Evolutionary conservation across 2,329 filamentous ascomycete genomes (phyloP).

Genomic region (Trichoderma semiorbis): DNA sequence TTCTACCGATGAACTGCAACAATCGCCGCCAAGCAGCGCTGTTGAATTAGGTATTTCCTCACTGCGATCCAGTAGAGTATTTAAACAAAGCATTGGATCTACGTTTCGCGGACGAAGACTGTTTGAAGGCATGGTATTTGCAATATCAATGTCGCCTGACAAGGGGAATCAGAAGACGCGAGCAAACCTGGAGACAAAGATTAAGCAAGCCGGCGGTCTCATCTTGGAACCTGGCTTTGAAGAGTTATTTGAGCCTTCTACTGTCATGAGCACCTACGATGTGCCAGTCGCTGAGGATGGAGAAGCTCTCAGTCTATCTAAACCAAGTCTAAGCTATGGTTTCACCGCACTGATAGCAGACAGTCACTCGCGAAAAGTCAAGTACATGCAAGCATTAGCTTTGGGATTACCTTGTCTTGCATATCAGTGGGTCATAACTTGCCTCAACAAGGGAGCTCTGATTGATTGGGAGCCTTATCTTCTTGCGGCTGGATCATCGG

Average conservation of each 20-base stretch:
- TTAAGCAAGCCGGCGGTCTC: conserved; percentile 67
- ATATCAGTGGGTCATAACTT: conserved; percentile 75
- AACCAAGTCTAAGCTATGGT: conserved; percentile 53
- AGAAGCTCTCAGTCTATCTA: conserved; percentile 49
- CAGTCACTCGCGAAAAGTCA: conserved; percentile 77
- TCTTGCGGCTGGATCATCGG: conserved; percentile 78
- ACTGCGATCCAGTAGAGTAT: conserved; percentile 27
- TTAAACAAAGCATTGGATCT: conserved; percentile 28
- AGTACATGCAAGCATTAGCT: conserved; percentile 92
- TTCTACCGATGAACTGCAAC: conserved; percentile 49
- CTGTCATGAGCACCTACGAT: conserved; percentile 34
- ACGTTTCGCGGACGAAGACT: conserved; percentile 37
- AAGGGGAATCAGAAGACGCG: conserved; percentile 39
- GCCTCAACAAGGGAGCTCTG: conserved; percentile 56
- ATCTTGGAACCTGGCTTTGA: conserved; percentile 76
- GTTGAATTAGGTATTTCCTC: conserved; percentile 38
- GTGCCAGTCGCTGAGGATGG: conserved; percentile 30
- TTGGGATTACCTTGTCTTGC: conserved; percentile 84
- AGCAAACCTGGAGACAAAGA: conserved; percentile 53
- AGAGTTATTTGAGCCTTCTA: conserved; percentile 63
- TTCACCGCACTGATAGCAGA: conserved; percentile 88
- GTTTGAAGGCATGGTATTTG: conserved; percentile 83
- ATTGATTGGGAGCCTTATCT: conserved; percentile 79
- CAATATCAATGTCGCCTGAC: conserved; percentile 65
- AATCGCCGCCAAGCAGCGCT: conserved; percentile 36